Conservation (phyloP, 352 stramenopile species). For the Plasmopara muralis region DNA sequence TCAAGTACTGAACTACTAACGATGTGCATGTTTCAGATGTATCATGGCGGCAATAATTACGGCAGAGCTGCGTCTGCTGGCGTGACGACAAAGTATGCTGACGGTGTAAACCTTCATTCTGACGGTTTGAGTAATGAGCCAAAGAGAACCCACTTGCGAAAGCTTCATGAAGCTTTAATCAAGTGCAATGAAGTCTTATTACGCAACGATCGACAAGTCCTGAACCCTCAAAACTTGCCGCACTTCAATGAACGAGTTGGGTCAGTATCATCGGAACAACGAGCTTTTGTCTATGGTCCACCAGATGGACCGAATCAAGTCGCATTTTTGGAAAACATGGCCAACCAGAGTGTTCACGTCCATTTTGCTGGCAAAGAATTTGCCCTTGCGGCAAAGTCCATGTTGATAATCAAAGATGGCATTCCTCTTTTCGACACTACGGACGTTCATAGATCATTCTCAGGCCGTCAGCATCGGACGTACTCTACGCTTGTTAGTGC, state of each 20-base stretch:
- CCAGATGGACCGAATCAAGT: slow-evolving; percentile 22
- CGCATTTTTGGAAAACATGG: slow-evolving; percentile 53
- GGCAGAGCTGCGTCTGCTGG: slow-evolving; percentile 47
- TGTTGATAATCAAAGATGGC: slow-evolving; percentile 42
- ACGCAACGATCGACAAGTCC: slow-evolving; percentile 39
- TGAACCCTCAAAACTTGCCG: slow-evolving; percentile 28
- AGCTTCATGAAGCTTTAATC: slow-evolving; percentile 48
- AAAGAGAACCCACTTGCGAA: slow-evolving; percentile 58
- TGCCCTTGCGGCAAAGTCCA: slow-evolving; percentile 31
- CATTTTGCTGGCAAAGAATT: slow-evolving; percentile 31
- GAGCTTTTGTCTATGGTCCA: slow-evolving; percentile 43
- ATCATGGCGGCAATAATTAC: slow-evolving; percentile 73
- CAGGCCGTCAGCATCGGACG: slow-evolving; percentile 27
- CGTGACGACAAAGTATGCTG: slow-evolving; percentile 68
- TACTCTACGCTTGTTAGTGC: slow-evolving; percentile 38
- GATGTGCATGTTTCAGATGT: slow-evolving; percentile 40
- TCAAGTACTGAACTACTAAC: slow-evolving; percentile 2
- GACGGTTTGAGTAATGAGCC: slow-evolving; percentile 68
- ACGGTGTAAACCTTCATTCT: slow-evolving; percentile 57
- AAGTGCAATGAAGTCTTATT: slow-evolving; percentile 51
- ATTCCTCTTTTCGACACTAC: slow-evolving; percentile 50
- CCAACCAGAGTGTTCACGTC: slow-evolving; percentile 21
- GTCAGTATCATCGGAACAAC: slow-evolving; percentile 22
- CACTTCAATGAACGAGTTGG: slow-evolving; percentile 1
- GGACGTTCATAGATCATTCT: slow-evolving; percentile 40